Base-by-base conservation (phyloP, 306 rosid species). In the Dryas drummondii region DNA sequence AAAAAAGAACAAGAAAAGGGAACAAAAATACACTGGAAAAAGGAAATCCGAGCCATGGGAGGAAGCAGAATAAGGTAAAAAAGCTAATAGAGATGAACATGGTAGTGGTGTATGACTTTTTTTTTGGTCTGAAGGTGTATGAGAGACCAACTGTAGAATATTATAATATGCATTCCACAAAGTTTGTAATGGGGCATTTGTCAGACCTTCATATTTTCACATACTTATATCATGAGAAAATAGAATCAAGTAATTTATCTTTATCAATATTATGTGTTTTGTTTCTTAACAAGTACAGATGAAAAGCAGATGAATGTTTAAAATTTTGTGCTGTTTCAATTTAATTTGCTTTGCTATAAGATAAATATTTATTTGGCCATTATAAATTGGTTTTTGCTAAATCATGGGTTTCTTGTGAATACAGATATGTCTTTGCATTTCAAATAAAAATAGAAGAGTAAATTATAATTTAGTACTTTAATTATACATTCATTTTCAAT, bases 1-100 rank as follows among this genome's bases (percentile, higher is more conserved):
- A 68, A 72, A 63, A 51, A 12, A 48, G 44, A 63, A 57, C 71
- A 73, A 59, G 45, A 37, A 69, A 6, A 16, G 73, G 68, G 27
- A 52, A 46, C 53, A 16, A 45, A 55, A 55, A 5, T 42, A 57
- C 66, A 2, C 22, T 7, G 66, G 66, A 5, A 44, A 48, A 64
- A 47, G 68, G 61, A 63, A 47, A 51, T 55, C 52, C 52, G 51
- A 70, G 78, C 66, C 82, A 27, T 60, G 59, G 68, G 52, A 54
- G 27, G 81, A 73, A 51, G 70, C 5, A 12, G 37, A 74, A 70
- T 63, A 48, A 71, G 55, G 44, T 40, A 53, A 7, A 65, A 46
- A 55, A 19, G 76, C 74, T 51, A 53, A 52, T 72, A 66, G 54
- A 49, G 55, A 66, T n/a, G 82, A 78, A 46, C 56, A 59, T 41